Evolutionary conservation across 2,329 filamentous ascomycete genomes (phyloP).

Genomic region (Talaromyces funiculosus): DNA sequence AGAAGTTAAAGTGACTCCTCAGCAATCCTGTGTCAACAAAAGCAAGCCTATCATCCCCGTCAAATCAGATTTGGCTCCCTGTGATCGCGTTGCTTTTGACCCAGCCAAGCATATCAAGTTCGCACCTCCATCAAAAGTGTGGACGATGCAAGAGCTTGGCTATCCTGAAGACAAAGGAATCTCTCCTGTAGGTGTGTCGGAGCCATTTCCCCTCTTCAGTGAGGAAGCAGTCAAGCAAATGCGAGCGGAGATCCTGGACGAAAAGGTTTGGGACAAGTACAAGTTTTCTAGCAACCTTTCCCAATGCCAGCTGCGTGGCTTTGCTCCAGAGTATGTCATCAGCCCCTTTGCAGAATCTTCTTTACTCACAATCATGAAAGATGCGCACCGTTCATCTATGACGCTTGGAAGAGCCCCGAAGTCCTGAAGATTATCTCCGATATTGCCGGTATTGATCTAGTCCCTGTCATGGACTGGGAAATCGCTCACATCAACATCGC

Average conservation of each 20-base stretch:
- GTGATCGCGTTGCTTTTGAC: constrained; percentile 42
- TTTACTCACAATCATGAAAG: constrained; percentile 26
- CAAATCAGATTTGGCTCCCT: constrained; percentile 20
- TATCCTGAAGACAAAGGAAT: constrained; percentile 52
- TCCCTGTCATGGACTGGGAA: constrained; percentile 51
- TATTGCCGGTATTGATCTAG: constrained; percentile 52
- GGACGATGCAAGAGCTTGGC: constrained; percentile 59
- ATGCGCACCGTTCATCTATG: constrained; percentile 60
- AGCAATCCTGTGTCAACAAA: constrained; percentile 19
- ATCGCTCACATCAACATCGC: constrained; percentile 54
- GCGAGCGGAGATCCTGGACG: constrained; percentile 56
- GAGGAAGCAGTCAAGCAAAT: constrained; percentile 57
- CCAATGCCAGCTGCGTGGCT: constrained; percentile 51
- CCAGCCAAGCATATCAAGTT: constrained; percentile 53
- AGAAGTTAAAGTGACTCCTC: not conserved
- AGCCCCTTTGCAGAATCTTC: not conserved
- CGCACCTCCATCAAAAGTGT: constrained; percentile 45
- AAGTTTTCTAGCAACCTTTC: constrained; percentile 56
- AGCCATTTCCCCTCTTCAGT: constrained; percentile 61
- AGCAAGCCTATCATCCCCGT: constrained; percentile 28
- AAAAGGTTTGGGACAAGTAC: constrained; percentile 53
- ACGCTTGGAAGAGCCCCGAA: constrained; percentile 54
- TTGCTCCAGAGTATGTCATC: constrained; percentile 49
- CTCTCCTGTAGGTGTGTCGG: constrained; percentile 58
- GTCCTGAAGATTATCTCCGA: constrained; percentile 46